A percentile compares a stretch with the other conserved stretches of the same genome.
phyloP scores from a whole-genome alignment of 257 asterid species.

The Prunella vulgaris region DNA sequence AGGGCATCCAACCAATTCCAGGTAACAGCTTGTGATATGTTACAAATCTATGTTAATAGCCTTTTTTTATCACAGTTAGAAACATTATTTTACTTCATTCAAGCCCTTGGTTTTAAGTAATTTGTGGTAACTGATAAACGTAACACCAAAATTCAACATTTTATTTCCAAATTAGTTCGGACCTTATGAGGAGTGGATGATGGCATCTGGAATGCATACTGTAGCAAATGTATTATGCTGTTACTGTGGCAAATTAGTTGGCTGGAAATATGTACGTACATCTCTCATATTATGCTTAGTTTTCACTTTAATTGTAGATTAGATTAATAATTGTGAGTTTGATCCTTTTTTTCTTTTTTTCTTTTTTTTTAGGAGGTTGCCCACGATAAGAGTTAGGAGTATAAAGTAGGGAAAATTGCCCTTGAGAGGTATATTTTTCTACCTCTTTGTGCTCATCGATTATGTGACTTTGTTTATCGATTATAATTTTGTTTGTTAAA shows the following conservation, averaged over 20 bases:
- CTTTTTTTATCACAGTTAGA: no score
- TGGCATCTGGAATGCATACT: slow-evolving; percentile 77
- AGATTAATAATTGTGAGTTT: background rate
- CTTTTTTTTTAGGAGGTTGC: slow-evolving; percentile 56
- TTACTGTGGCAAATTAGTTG: slow-evolving; percentile 68
- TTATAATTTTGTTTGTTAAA: background rate
- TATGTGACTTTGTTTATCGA: background rate
- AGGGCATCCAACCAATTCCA: no score
- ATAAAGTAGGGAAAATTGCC: slow-evolving; percentile 76
- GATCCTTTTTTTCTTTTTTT: background rate
- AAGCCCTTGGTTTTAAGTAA: no score
- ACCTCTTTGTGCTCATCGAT: background rate
- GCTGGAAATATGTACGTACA: slow-evolving; percentile 79
- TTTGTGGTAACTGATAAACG: no score
- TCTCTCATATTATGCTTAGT: background rate
- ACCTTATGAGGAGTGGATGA: slow-evolving; percentile 64
- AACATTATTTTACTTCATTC: no score
- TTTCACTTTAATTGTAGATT: background rate
- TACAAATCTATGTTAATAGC: no score
- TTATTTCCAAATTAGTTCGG: no score
- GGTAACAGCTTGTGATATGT: no score
- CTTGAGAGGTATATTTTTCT: slow-evolving; percentile 54
- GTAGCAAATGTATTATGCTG: slow-evolving; percentile 77
- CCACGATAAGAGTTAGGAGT: slow-evolving; percentile 63
- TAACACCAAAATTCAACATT: no score